Evolutionary conservation across 2,329 filamentous ascomycete species (phyloP), one percentile per base, ranked within the genome.

Genomic region (Penicillium brevicompactum): DNA sequence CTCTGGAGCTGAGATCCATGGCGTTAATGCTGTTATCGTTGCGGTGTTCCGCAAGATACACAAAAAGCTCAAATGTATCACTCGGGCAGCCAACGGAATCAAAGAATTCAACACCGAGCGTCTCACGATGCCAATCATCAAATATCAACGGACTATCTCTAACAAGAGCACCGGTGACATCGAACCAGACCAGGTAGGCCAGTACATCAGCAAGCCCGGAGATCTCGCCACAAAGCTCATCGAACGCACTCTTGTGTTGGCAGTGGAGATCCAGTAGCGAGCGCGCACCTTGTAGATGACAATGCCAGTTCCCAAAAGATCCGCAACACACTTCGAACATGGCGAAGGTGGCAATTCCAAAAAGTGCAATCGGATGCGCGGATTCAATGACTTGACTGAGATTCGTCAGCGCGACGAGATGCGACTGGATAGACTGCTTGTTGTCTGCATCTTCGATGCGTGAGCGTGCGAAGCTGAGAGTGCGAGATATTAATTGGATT

Each of bases 321-420:
- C 74, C 70, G 30, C 77, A 75, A 38, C 71, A 77, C 0, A 79
- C 76, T 11, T 78, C 76, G 24, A 78, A 75, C 32, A 79, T 73
- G 0, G 76, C 76, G 56, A 79, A 78, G 0, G 73, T 75, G 0
- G 76, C 76, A 16, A 79, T 78, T 1, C 75, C 76, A 4, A 79
- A 67, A 8, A 79, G 67, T 0, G 76, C 76, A 46, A 78, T 69
- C 0, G 76, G 76, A 32, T 78, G 71, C 1, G 73, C 75, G 0
- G 69, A 73, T 31, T 70, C 70, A 2, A 79, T 65, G 5, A 74
- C 72, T 40, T 72, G 67, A 53, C 72, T 77, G 10, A 78, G 67
- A 14, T 71, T 70, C 38, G 69, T 66, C 4, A 78, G 60, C 0
- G 74, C 74, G 0, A 70, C 67, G 0, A 78, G 67, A 56, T 68